Conservation (phyloP, 306 rosid species). For the Pueraria montana region DNA sequence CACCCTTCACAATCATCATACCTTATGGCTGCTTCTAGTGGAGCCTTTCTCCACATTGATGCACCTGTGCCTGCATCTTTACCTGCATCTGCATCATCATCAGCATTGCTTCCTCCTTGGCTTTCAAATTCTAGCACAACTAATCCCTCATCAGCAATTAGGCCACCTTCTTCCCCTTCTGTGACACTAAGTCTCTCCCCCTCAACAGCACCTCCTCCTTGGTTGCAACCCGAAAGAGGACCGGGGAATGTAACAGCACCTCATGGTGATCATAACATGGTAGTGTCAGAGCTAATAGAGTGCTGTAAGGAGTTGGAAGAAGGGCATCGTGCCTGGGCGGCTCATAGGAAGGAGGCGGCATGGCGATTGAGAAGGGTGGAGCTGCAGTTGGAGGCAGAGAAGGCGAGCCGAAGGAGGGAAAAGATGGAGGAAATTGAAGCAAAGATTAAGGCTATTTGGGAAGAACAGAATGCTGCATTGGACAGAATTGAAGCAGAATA, state of each 20-base stretch:
- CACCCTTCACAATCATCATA: conserved; percentile 49
- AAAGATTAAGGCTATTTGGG: conserved; percentile 83
- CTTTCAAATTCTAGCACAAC: conserved; percentile 72
- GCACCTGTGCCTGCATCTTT: conserved; percentile 60
- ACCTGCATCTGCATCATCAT: conserved; percentile 53
- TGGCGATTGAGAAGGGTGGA: conserved; percentile 94
- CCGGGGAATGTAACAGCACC: conserved; percentile 63
- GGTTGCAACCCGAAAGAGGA: conserved; percentile 82
- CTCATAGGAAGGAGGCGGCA: conserved; percentile 80
- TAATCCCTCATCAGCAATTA: conserved; percentile 49
- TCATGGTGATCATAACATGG: conserved; percentile 65
- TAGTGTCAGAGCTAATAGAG: conserved; percentile 73
- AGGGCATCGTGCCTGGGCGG: conserved; percentile 77
- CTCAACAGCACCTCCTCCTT: conserved; percentile 70
- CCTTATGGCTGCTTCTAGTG: conserved; percentile 79
- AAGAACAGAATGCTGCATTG: conserved; percentile 71
- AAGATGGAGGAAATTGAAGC: conserved; percentile 87
- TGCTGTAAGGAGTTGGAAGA: conserved; percentile 92
- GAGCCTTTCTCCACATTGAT: conserved; percentile 70
- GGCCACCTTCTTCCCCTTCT: conserved; percentile 81
- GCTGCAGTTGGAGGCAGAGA: conserved; percentile 90
- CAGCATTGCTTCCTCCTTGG: conserved; percentile 86
- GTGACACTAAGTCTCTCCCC: conserved; percentile 91
- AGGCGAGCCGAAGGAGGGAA: conserved; percentile 72
- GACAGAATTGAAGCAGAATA: conserved; percentile 88